Base-by-base conservation (phyloP, 441 rosid genomes). In the Populus tomentosa region DNA sequence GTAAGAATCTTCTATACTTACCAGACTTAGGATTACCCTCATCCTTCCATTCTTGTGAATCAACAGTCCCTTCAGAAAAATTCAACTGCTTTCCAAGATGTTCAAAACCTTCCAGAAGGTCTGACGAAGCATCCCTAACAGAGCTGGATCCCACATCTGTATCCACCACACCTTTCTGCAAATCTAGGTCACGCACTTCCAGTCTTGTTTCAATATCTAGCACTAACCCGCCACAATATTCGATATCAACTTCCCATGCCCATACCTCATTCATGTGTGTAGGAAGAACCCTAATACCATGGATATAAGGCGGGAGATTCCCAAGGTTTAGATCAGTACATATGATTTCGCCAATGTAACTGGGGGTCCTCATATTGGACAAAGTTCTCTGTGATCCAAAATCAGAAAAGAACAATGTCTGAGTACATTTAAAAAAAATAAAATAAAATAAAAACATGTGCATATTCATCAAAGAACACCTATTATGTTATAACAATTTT, bases 181-280 rank as follows among this genome's bases (percentile, higher is more conserved):
- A 82, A 80, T 90, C 90, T 70, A 82, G 77, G 78, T 92, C 97
- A 20, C 80, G 83, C 28, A 89, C 93, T 83, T 97, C 98, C 77
- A 97, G 84, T 67, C 99, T 93, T 73, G 98, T 92, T 83, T 88
- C 92, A 84, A 97, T 84, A 56, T 86, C 86, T 73, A 97, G 83
- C 53, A 89, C 86, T n/a, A 87, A 76, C 65, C 97, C 97, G 53
- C 92, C 98, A 83, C 84, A 83, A 91, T 97, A 97, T 86, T 97
- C 98, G 67, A 92, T 20, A 80, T 94, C 98, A 78, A 93, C 86
- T 79, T 97, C 99, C 70, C 96, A 90, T 38, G 94, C 94, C 98
- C 98, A 97, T 73, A 85, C 88, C 79, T 91, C 98, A 83, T 87
- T 90, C 93, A 91, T 89, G 86, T 93, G 92, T 75, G 82, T 73